phyloP scores from a whole-genome alignment of 768 basidiomycete genomes.

The Russula sp. region DNA sequence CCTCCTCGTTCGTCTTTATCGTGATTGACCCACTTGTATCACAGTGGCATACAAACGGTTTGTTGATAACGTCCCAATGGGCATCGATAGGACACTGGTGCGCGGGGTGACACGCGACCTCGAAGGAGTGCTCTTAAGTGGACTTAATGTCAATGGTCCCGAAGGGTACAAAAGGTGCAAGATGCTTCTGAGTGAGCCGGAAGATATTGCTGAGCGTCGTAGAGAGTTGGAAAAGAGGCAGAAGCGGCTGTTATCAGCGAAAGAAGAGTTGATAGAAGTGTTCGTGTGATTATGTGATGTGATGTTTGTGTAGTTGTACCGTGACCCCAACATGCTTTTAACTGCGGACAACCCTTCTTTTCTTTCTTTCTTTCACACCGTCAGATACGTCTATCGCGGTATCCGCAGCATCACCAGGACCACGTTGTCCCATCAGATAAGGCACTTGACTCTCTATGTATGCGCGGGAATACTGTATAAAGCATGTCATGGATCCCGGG shows the following conservation, averaged over 20 bases:
- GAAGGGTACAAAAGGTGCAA: conserved; percentile 46
- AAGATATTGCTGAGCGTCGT: conserved; percentile 42
- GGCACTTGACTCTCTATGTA: neutral
- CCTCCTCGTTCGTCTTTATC: neutral
- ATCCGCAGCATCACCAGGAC: conserved; percentile 20
- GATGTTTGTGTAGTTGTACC: conserved; percentile 2
- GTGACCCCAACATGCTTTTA: neutral
- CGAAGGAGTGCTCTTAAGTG: conserved; percentile 42
- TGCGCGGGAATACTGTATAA: neutral
- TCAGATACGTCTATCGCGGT: neutral
- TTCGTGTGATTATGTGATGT: conserved; percentile 18
- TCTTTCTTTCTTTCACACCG: neutral
- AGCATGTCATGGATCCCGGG: neutral
- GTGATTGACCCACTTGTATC: conserved; percentile 3
- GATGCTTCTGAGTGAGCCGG: conserved; percentile 50
- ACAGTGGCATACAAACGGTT: conserved; percentile 58
- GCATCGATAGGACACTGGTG: conserved; percentile 55
- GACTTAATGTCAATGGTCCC: conserved; percentile 48
- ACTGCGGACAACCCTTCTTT: neutral
- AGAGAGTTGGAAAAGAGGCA: conserved; percentile 49
- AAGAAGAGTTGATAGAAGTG: conserved; percentile 38
- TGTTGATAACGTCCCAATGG: conserved; percentile 53
- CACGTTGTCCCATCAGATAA: neutral
- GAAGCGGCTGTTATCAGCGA: conserved; percentile 47
- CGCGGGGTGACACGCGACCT: conserved; percentile 46